Evolutionary conservation across 176 grass and related monocot species (phyloP).

Genomic region (Canna indica): DNA sequence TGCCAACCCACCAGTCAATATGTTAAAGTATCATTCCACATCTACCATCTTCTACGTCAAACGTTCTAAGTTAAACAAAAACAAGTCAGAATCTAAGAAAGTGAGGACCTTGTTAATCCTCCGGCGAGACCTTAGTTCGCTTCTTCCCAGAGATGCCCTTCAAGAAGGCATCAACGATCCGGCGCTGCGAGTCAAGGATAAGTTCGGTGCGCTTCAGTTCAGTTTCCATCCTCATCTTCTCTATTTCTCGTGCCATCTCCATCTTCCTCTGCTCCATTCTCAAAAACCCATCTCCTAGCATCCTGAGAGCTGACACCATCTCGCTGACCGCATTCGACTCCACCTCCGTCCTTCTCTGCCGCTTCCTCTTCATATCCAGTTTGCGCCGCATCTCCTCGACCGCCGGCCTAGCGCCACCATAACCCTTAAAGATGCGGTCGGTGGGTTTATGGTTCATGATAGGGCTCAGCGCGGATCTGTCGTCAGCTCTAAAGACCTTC

Average conservation of each 20-base stretch:
- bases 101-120: constrained; percentile 42
- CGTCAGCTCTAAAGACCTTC: constrained; percentile 12
- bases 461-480: constrained; percentile 1
- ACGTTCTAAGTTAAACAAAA: background rate
- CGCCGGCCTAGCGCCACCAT: background rate
- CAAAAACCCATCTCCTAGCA: constrained; percentile 60
- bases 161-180: constrained; percentile 65
- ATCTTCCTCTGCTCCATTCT: constrained; percentile 86
- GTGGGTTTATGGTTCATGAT: constrained; percentile 13
- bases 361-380: constrained; percentile 12
- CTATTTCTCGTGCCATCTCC: constrained; percentile 72
- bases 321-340: constrained; percentile 49
- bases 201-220: constrained; percentile 92
- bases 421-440: constrained; percentile 18
- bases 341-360: constrained; percentile 26
- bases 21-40: background rate
- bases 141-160: constrained; percentile 48
- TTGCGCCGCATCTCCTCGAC: constrained; percentile 11
- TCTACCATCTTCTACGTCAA: background rate
- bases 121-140: constrained; percentile 36
- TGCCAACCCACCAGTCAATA: background rate
- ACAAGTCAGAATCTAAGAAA: constrained; percentile 9
- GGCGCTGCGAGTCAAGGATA: constrained; percentile 73
- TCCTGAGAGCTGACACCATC: constrained; percentile 53
- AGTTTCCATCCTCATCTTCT: constrained; percentile 77